Evolutionary conservation across 78 protist species (phyloP).

Genomic region (Dictyostelium citrinum): DNA sequence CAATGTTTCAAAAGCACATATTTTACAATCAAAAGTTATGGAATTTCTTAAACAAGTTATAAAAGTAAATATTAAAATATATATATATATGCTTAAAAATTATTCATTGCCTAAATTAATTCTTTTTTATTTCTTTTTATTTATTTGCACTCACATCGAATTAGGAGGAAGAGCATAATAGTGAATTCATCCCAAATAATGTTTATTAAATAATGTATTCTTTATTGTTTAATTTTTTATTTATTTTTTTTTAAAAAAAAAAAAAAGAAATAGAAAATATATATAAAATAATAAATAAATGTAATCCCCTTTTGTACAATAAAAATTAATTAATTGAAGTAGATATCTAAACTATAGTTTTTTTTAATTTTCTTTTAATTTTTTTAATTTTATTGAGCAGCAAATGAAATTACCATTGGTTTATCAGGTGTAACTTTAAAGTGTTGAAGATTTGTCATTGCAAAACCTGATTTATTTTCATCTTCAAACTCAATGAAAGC

Average conservation of each 20-base stretch:
- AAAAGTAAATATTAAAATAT: not conserved
- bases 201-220: not conserved
- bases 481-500: slow-evolving; percentile 92
- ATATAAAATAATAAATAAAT: not conserved
- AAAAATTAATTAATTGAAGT: too few relatives aligned
- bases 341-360: too few relatives aligned
- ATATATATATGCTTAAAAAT: too few relatives aligned
- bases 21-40: not conserved
- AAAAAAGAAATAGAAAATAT: not conserved
- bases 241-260: not conserved
- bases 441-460: slow-evolving; percentile 76
- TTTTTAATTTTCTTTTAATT: not conserved
- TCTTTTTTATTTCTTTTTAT: not conserved
- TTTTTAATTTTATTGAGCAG: slow-evolving; percentile 34
- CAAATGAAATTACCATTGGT: slow-evolving; percentile 82
- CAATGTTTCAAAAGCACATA: not conserved
- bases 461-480: slow-evolving; percentile 79
- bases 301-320: not conserved
- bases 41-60: not conserved
- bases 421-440: slow-evolving; percentile 73
- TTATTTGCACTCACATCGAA: too few relatives aligned
- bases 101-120: not conserved
- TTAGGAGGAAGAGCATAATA: not conserved
- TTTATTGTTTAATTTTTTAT: not conserved
- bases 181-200: not conserved